Base-by-base conservation (phyloP, 192 early-diverging fungal species). In the Umbelopsis sp. region DNA sequence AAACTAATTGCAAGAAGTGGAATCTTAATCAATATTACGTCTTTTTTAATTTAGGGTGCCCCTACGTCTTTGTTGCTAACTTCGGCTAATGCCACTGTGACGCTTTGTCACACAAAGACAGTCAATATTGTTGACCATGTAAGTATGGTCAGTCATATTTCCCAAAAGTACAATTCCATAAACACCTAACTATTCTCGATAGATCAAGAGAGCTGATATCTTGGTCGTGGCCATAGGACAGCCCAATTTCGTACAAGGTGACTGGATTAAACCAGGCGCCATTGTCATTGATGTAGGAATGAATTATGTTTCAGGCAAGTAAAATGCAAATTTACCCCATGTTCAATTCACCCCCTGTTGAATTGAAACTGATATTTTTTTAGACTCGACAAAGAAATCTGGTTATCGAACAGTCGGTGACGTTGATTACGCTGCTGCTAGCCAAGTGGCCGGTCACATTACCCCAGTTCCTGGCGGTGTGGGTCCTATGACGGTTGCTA, bases 401-500 rank as follows among this genome's bases (percentile, higher is more conserved):
- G 97, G 97, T 26, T 83, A 90, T 45, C 89, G 94, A 68, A 93
- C 89, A 86, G 96, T 96, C 24, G 97, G 97, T 66, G 97, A 99
- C 78, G 96, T 98, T 36, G 93, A 97, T 38, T 97, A 85, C 71
- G 84, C 89, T 2, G 79, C 74, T 5, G 95, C 93, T 7, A 77
- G 75, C 16, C 44, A 86, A 45, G 86, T 91, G 4, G 97, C 96
- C 0, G 84, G 90, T 20, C 85, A 87, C 45, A 95, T 98, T 75
- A 98, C 97, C 11, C 96, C 97, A 2, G 97, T 99, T 52, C 97
- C 97, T 44, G 97, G 97, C 36, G 97, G 97, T 44, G 97, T 99
- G n/a, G 97, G 97, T 0, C 97, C 97, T 7, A 99, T 99, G 97
- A 99, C 97, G 9, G 97, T 99, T 9, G 95, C 96, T 51, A 98